Conservation (phyloP, 768 basidiomycete genomes). For the Daedaleopsis nitida region DNA sequence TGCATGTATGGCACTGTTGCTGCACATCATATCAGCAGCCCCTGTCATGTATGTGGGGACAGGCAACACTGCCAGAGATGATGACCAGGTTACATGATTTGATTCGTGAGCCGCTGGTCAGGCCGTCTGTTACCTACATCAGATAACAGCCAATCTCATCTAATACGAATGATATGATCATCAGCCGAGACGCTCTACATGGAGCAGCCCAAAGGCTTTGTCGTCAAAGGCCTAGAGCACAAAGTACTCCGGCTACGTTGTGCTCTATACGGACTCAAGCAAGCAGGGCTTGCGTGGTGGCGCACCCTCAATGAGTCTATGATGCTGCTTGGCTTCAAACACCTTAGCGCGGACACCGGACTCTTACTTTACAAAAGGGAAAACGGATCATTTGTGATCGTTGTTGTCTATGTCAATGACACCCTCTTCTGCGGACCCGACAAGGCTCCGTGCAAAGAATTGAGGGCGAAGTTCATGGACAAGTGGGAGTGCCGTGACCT, state of each 20-base stretch:
- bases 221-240: constrained; percentile 12
- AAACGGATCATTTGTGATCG: constrained; percentile 24
- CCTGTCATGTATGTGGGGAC: too few relatives aligned
- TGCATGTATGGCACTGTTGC: too few relatives aligned
- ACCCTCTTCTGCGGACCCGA: constrained; percentile 6
- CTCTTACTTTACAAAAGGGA: constrained; percentile 25
- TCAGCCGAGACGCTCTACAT: too few relatives aligned
- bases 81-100: too few relatives aligned
- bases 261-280: constrained; percentile 34
- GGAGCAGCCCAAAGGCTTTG: constrained; percentile 27
- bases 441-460: neutral
- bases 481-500: constrained; percentile 18
- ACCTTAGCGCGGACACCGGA: constrained; percentile 25
- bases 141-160: too few relatives aligned
- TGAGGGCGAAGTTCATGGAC: constrained; percentile 13
- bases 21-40: too few relatives aligned
- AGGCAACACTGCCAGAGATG: too few relatives aligned
- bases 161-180: too few relatives aligned
- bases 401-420: constrained; percentile 37
- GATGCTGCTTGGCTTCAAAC: constrained; percentile 27
- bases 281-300: constrained; percentile 34
- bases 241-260: constrained; percentile 28
- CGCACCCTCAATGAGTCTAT: constrained; percentile 4
- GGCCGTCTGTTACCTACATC: too few relatives aligned
- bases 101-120: too few relatives aligned